A percentile compares a stretch with the other conserved stretches of the same genome.
Evolutionary conservation across 495 filamentous ascomycete species (phyloP).

Genomic region (Penicillium diatomitis): DNA sequence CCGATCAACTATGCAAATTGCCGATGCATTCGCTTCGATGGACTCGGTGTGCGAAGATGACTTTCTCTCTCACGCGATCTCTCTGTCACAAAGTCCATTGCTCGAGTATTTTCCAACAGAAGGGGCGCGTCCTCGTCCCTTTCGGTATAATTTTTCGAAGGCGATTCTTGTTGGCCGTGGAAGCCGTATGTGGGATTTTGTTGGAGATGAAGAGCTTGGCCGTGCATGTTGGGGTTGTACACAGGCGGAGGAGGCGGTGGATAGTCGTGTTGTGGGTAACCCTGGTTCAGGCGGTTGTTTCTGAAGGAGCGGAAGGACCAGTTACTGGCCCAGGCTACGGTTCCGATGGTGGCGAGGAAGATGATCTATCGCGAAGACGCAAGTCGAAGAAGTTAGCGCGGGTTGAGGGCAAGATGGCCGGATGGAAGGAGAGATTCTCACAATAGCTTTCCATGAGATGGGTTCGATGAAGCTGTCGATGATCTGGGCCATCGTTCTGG

Average conservation of each 20-base stretch:
- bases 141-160: constrained; percentile 7
- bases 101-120: constrained; percentile 27
- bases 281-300: constrained; percentile 26
- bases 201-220: constrained; percentile 17
- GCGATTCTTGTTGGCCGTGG: constrained; percentile 12
- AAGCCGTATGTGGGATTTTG: constrained; percentile 20
- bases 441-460: constrained; percentile 65
- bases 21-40: constrained; percentile 23
- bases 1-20: constrained; percentile 12
- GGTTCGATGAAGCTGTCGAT: constrained; percentile 64
- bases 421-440: constrained; percentile 20
- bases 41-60: constrained; percentile 32
- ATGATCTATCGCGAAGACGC: constrained; percentile 18
- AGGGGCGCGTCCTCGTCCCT: constrained; percentile 21
- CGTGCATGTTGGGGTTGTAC: constrained; percentile 17
- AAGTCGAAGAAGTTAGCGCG: constrained; percentile 7
- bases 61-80: constrained; percentile 28
- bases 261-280: constrained; percentile 19
- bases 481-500: constrained; percentile 75
- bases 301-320: constrained; percentile 40
- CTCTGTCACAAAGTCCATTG: constrained; percentile 25
- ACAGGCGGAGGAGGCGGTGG: constrained; percentile 10
- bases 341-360: constrained; percentile 35
- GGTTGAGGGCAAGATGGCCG: background rate
- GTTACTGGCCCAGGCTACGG: constrained; percentile 36